phyloP scores from a whole-genome alignment of 2,329 filamentous ascomycete genomes.

The Colletotrichum siamense region DNA sequence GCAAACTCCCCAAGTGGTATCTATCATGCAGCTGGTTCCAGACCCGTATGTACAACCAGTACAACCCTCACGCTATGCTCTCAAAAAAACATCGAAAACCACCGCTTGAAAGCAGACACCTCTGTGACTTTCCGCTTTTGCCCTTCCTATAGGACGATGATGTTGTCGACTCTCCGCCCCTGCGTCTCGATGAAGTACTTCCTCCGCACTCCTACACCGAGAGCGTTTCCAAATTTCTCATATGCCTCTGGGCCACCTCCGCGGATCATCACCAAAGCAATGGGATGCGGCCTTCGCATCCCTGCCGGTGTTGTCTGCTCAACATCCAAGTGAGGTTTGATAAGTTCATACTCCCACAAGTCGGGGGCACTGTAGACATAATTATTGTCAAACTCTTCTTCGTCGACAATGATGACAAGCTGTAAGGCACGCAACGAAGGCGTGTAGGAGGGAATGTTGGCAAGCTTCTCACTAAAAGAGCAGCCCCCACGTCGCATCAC shows the following conservation, averaged over 20 bases:
- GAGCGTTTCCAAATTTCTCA: constrained; percentile 65
- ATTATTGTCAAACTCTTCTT: constrained; percentile 36
- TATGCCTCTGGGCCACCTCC: constrained; percentile 68
- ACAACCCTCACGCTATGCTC: constrained; percentile 16
- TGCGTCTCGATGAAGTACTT: constrained; percentile 83
- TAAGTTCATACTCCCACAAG: constrained; percentile 33
- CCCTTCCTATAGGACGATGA: constrained; percentile 60
- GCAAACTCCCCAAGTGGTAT: constrained; percentile 14
- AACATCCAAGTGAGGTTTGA: constrained; percentile 76
- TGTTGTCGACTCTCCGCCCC: constrained; percentile 78
- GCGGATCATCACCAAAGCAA: constrained; percentile 84
- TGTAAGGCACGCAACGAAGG: constrained; percentile 69
- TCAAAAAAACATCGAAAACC: neutral
- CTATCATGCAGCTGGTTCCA: constrained; percentile 18
- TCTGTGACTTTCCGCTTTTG: neutral
- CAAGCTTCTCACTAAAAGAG: constrained; percentile 82
- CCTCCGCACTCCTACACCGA: constrained; percentile 75
- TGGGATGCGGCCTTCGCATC: constrained; percentile 70
- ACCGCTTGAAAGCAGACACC: neutral
- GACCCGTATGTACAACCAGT: constrained; percentile 13
- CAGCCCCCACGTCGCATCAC: constrained; percentile 84
- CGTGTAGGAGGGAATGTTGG: constrained; percentile 81
- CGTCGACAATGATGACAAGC: constrained; percentile 77
- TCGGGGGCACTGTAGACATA: constrained; percentile 23
- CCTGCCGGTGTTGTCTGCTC: constrained; percentile 75